Percentiles rank a stretch among this genome's conserved stretches.
phyloP scores from a whole-genome alignment of 2,329 filamentous ascomycete species.

The Fusarium mundagurra region DNA sequence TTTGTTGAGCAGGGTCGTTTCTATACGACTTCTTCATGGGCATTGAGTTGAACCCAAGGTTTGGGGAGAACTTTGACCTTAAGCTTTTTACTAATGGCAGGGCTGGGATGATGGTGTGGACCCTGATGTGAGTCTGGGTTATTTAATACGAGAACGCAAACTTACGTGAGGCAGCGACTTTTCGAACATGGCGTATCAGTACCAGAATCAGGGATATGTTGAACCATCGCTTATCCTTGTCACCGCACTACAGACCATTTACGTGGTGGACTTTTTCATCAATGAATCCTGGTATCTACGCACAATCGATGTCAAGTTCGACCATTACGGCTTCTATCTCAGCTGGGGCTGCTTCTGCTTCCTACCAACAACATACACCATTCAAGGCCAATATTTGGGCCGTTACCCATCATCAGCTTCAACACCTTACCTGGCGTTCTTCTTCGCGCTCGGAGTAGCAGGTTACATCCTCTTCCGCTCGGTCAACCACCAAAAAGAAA shows the following conservation, averaged over 20 bases:
- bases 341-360: constrained; percentile 58
- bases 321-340: constrained; percentile 57
- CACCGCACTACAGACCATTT: constrained; percentile 55
- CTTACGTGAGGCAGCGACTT: constrained; percentile 35
- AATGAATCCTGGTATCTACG: constrained; percentile 61
- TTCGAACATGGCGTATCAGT: constrained; percentile 51
- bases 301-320: constrained; percentile 56
- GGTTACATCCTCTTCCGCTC: constrained; percentile 57
- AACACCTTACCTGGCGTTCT: constrained; percentile 36
- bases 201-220: constrained; percentile 53
- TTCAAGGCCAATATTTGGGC: constrained; percentile 59
- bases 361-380: constrained; percentile 57
- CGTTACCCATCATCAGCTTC: constrained; percentile 50
- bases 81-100: constrained; percentile 60
- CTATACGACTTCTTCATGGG: constrained; percentile 59
- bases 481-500: constrained; percentile 58
- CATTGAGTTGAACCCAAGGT: constrained; percentile 56
- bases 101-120: constrained; percentile 59
- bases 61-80: constrained; percentile 55
- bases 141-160: constrained; percentile 13
- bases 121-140: constrained; percentile 50
- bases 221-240: constrained; percentile 51
- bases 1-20: constrained; percentile 42
- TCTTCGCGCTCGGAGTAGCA: constrained; percentile 29
- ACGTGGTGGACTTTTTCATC: constrained; percentile 59